Evolutionary conservation across 129 eudicot species (phyloP), one percentile per base, ranked within the genome.

Genomic region (Centrapalus pauciflorus): DNA sequence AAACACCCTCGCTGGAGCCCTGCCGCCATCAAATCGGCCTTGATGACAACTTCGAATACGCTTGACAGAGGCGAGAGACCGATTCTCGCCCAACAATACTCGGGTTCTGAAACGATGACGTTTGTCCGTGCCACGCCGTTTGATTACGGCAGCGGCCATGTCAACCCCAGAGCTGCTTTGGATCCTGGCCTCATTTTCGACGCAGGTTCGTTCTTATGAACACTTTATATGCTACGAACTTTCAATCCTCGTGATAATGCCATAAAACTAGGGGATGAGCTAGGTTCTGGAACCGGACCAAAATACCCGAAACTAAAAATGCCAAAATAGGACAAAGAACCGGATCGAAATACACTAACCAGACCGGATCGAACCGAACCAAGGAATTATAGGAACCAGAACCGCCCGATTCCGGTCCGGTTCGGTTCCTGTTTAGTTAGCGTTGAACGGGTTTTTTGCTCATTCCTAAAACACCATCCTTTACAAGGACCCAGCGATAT

Each of bases 101-200:
- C 96, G 14, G 96, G 86, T 21, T 86, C 98, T 11, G 95, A 93
- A 37, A 81, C 89, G 12, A 60, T 86, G 76, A 80, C 87, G 5
- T 82, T 93, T 45, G 96, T 84, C 16, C 75, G 51, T 40, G 98
- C 98, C 21, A 93, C 98, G 20, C 98, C 98, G 3, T 88, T 93
- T 71, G 98, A 93, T 76, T 93, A 84, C 80, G 98, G 98, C 29
- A 93, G 98, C 71, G 98, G 98, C 59, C 98, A 93, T 76, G 98
- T 93, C 38, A 86, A 82, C 75, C 98, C 98, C 12, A 56, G 88
- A 76, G 98, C 92, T 10, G 96, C 98, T 71, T 72, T 93, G 55
- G 95, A 93, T 74, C 98, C 98, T 3, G 98, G 98, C 46, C 95
- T 93, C 61, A 63, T 93, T 61, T 84, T 93, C 24, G 95, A 93